Evolutionary conservation across 164 flowering plant species (phyloP).

Genomic region (Santalum album): DNA sequence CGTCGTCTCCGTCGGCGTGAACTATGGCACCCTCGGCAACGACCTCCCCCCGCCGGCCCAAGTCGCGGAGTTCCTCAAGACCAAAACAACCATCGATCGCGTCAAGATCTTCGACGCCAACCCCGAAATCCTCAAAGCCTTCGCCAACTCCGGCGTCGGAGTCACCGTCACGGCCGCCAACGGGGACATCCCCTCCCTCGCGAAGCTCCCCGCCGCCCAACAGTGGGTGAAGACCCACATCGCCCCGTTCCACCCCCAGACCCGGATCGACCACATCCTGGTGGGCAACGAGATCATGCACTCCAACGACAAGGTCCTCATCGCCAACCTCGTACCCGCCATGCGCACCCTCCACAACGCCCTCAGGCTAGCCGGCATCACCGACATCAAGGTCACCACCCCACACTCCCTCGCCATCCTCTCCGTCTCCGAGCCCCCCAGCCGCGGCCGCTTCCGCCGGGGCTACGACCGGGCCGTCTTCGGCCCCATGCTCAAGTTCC

Average conservation of each 20-base stretch:
- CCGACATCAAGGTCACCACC: conserved; percentile 47
- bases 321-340: conserved; percentile 49
- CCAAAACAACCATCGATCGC: conserved; percentile 48
- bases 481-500: conserved; percentile 54
- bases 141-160: conserved; percentile 53
- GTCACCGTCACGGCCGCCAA: conserved; percentile 57
- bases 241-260: conserved; percentile 48
- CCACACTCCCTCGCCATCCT: conserved; percentile 69
- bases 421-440: conserved; percentile 41
- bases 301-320: conserved; percentile 24
- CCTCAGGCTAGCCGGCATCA: conserved; percentile 31
- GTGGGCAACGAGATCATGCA: conserved; percentile 67
- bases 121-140: conserved; percentile 61
- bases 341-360: conserved; percentile 59
- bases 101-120: conserved; percentile 65
- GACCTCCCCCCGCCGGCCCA: conserved; percentile 74
- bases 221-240: conserved; percentile 47
- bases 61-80: conserved; percentile 55
- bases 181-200: conserved; percentile 45
- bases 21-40: conserved; percentile 75
- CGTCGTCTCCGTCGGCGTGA: conserved; percentile 52
- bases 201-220: conserved; percentile 28
- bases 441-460: conserved; percentile 42
- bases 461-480: conserved; percentile 36
- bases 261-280: conserved; percentile 36